Percentiles rank a stretch among this genome's conserved stretches.
Evolutionary conservation across 2,329 filamentous ascomycete genomes (phyloP).

Genomic region (Pleoardoris graminearum): DNA sequence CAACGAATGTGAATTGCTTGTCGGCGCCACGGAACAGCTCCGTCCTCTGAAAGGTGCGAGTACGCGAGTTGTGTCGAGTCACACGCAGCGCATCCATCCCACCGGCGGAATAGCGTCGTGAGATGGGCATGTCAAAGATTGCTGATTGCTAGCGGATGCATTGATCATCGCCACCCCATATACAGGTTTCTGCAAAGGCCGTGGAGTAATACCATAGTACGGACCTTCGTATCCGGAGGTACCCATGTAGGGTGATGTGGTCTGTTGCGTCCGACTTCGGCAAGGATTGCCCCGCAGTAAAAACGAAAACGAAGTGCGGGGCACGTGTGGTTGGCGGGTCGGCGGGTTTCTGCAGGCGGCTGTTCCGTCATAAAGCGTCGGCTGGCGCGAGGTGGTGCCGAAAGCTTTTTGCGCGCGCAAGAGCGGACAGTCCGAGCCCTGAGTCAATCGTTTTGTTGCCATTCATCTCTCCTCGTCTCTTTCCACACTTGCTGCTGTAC

Average conservation of each 20-base stretch:
- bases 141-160: neutral
- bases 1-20: neutral
- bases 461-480: neutral
- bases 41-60: neutral
- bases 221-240: neutral
- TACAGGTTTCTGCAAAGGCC: neutral
- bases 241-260: neutral
- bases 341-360: neutral
- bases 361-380: slow-evolving; percentile 13
- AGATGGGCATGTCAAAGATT: no score
- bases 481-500: no score
- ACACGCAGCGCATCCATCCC: neutral
- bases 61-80: neutral
- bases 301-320: neutral
- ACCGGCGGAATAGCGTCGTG: neutral
- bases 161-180: neutral
- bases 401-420: slow-evolving; percentile 8
- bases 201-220: neutral
- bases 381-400: slow-evolving; percentile 4
- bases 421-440: neutral
- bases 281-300: slow-evolving; percentile 4
- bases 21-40: neutral
- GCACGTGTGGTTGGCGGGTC: slow-evolving; percentile 4
- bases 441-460: neutral
- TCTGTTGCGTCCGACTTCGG: slow-evolving; percentile 8